Evolutionary conservation across 106 monocot genomes (phyloP).

Genomic region (Allium cepa): DNA sequence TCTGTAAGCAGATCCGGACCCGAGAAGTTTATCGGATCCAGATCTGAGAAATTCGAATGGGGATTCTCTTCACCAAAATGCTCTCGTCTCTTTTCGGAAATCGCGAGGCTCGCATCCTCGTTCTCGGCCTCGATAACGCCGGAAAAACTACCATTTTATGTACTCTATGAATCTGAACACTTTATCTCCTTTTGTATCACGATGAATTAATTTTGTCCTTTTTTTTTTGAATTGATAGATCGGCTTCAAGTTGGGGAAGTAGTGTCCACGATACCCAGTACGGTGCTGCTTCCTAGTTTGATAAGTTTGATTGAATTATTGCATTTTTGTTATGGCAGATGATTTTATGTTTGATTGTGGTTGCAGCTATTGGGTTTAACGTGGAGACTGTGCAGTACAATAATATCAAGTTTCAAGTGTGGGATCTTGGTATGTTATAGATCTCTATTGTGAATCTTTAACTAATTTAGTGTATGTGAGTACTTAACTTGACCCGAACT

Average conservation of each 20-base stretch:
- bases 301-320: conserved; percentile 3
- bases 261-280: conserved; percentile 94
- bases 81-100: conserved; percentile 91
- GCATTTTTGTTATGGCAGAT: neutral
- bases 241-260: conserved; percentile 99
- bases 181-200: neutral
- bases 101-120: conserved; percentile 96
- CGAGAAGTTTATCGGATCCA: conserved; percentile 16
- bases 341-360: conserved; percentile 5
- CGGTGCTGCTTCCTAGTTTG: too few relatives aligned
- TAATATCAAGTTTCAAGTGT: conserved; percentile 96
- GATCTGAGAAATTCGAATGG: conserved; percentile 57
- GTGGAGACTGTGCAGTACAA: conserved; percentile 99
- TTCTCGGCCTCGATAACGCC: conserved; percentile 99
- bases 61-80: conserved; percentile 90
- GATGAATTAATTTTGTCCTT: neutral
- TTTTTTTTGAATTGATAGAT: conserved; percentile 40
- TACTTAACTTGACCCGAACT: too few relatives aligned
- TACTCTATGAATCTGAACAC: conserved; percentile 5
- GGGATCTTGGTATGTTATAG: conserved; percentile 83
- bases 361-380: conserved; percentile 94
- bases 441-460: neutral
- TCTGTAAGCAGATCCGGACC: conserved; percentile 4
- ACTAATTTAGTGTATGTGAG: too few relatives aligned
- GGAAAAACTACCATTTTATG: conserved; percentile 98